phyloP scores from a whole-genome alignment of 2,329 filamentous ascomycete species.

The Neoarthrinium moseri region DNA sequence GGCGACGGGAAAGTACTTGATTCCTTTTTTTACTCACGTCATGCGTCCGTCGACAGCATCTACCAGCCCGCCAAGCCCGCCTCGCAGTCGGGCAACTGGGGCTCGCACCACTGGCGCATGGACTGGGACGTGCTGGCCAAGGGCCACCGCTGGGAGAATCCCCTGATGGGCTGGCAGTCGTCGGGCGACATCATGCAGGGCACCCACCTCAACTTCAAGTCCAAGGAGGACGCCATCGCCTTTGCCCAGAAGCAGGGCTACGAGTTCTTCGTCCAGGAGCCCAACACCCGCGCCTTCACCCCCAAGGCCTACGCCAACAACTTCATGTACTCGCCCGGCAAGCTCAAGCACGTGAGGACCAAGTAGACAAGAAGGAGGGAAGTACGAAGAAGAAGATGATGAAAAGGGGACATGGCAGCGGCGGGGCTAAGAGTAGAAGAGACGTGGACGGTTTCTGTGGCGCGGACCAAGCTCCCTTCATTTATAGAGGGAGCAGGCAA shows the following conservation, averaged over 20 bases:
- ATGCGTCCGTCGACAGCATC: constrained; percentile 59
- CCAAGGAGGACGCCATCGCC: constrained; percentile 88
- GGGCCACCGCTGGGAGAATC: constrained; percentile 98
- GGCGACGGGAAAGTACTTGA: not conserved
- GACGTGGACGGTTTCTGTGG: no score
- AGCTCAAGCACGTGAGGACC: constrained; percentile 83
- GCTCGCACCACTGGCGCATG: constrained; percentile 87
- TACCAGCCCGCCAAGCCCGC: constrained; percentile 91
- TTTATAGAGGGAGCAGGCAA: not conserved
- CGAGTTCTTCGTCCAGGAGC: constrained; percentile 98
- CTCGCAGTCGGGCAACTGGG: constrained; percentile 90
- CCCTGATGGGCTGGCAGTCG: constrained; percentile 97
- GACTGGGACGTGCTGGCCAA: constrained; percentile 94
- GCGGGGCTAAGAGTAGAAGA: no score
- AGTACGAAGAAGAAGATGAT: no score
- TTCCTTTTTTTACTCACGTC: no score
- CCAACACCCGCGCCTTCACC: constrained; percentile 79
- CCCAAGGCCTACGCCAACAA: constrained; percentile 98
- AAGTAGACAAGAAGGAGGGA: no score
- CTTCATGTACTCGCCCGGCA: constrained; percentile 81
- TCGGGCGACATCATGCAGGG: constrained; percentile 94
- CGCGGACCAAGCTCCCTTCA: no score
- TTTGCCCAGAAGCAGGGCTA: constrained; percentile 99
- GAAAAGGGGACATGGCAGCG: not conserved
- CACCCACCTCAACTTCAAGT: constrained; percentile 84